Evolutionary conservation across 2,329 filamentous ascomycete genomes (phyloP), one percentile per base, ranked within the genome.

Genomic region (Penicillium digitatum): DNA sequence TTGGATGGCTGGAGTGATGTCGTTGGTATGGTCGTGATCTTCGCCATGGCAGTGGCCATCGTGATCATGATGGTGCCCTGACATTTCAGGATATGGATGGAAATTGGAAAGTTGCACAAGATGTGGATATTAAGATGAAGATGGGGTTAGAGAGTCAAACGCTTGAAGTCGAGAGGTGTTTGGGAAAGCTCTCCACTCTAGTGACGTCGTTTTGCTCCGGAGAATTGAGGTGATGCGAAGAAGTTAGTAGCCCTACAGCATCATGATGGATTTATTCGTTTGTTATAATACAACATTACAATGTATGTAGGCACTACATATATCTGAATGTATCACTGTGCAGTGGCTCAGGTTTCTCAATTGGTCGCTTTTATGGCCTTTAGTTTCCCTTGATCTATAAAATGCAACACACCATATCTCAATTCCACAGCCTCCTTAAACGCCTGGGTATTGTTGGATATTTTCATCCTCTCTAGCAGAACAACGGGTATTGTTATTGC

Each of bases 1-100:
- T 74, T 97, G 93, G 16, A 96, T 80, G 1, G 92, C 93, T 0
- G 94, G 94, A 1, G 89, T 92, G 66, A 96, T 84, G 78, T 97
- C 93, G 77, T 97, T 89, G 44, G 84, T 87, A 76, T 96, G 93
- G 73, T 96, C 91, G 72, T 96, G 91, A 39, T 78, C 76, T 60
- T 78, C 77, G 59, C 81, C 77, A 54, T 73, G 78, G 64, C 81
- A 77, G 42, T 74, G 73, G 54, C 67, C 65, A 55, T 74, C 66
- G 47, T 72, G 60, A 39, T 74, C 69, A 48, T 75, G 70, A 60
- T 72, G 64, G 56, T 75, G 72, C 3, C 65, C 67, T 20, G 72
- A 69, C 71, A 72, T 74, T 52, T 20, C 62, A 31, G 22, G 42
- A 9, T 47, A 44, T 47, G 22, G 29, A 31, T 29, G 43, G 26